Evolutionary conservation across 2,329 filamentous ascomycete genomes (phyloP).

Genomic region (Cryphonectria parasitica): DNA sequence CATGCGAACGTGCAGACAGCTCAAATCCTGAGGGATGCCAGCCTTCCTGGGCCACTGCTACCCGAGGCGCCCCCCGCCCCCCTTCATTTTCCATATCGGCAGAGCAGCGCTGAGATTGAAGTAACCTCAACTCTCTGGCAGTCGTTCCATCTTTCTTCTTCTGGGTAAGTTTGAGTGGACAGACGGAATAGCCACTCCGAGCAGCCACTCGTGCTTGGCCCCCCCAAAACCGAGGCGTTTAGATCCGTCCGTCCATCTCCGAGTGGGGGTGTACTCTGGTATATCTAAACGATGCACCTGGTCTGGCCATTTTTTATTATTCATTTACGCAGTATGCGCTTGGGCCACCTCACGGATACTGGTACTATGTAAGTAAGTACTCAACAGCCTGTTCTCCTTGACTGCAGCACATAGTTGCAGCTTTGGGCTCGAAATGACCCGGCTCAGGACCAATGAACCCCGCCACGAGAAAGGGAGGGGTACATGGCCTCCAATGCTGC

Average conservation of each 20-base stretch:
- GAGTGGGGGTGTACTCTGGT: not conserved
- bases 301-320: not conserved
- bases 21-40: slow-evolving; percentile 6
- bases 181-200: slow-evolving; percentile 6
- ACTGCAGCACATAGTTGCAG: not conserved
- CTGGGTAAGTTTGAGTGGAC: not conserved
- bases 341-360: not conserved
- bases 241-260: not conserved
- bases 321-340: not conserved
- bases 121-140: not conserved
- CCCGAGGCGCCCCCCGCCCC: not conserved
- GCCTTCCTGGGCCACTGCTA: slow-evolving; percentile 3
- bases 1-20: not conserved
- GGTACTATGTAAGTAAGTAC: not conserved
- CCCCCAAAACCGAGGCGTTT: not conserved
- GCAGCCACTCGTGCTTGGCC: not conserved
- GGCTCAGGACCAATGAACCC: not conserved
- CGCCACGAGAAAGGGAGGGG: not conserved
- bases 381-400: not conserved
- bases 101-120: not conserved
- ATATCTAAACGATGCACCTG: not conserved
- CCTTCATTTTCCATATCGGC: not conserved
- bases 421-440: not conserved
- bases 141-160: not conserved
- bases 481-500: slow-evolving; percentile 8